Percentiles rank a stretch among this genome's conserved stretches.
These are phyloP conservation scores for Boletus reticulatus DNA, from an alignment of 768 basidiomycete genomes.

Conservation along the genomic window DNA sequence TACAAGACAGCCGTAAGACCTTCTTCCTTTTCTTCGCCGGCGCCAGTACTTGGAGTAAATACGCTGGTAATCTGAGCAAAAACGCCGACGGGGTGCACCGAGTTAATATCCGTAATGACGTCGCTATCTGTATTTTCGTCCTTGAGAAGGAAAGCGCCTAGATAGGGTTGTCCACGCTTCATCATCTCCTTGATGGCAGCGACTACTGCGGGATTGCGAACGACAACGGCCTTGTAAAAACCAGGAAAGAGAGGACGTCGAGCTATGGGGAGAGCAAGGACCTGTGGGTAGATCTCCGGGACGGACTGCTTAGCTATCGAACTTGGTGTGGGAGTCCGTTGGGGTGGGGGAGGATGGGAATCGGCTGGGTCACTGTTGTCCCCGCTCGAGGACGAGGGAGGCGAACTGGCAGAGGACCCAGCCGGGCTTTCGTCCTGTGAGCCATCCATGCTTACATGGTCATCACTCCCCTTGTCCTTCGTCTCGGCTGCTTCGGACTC, in stretches of 20 bases:
- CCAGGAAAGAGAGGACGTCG: slow-evolving; percentile 95
- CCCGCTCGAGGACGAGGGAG: slow-evolving; percentile 40
- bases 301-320: slow-evolving; percentile 84
- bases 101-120: slow-evolving; percentile 82
- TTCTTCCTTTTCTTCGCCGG: slow-evolving; percentile 72
- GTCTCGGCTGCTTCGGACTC: slow-evolving; percentile 26
- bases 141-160: slow-evolving; percentile 95
- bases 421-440: slow-evolving; percentile 32
- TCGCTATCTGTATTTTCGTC: slow-evolving; percentile 92
- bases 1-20: slow-evolving; percentile 94
- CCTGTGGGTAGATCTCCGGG: slow-evolving; percentile 89
- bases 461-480: slow-evolving; percentile 10
- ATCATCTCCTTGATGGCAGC: slow-evolving; percentile 95
- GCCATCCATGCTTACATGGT: slow-evolving; percentile 21
- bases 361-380: slow-evolving; percentile 38
- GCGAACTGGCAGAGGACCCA: slow-evolving; percentile 31
- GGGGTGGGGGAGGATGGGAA: slow-evolving; percentile 39
- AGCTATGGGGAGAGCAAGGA: slow-evolving; percentile 93
- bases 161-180: slow-evolving; percentile 93
- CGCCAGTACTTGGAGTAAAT: slow-evolving; percentile 58
- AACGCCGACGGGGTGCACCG: slow-evolving; percentile 91
- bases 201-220: slow-evolving; percentile 88
- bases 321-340: slow-evolving; percentile 37
- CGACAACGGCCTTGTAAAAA: slow-evolving; percentile 97
- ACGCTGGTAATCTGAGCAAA: slow-evolving; percentile 97